These are phyloP conservation scores for Pestalotiopsis sp. DNA, from an alignment of 2,329 filamentous ascomycete genomes.

Conservation along the genomic window DNA sequence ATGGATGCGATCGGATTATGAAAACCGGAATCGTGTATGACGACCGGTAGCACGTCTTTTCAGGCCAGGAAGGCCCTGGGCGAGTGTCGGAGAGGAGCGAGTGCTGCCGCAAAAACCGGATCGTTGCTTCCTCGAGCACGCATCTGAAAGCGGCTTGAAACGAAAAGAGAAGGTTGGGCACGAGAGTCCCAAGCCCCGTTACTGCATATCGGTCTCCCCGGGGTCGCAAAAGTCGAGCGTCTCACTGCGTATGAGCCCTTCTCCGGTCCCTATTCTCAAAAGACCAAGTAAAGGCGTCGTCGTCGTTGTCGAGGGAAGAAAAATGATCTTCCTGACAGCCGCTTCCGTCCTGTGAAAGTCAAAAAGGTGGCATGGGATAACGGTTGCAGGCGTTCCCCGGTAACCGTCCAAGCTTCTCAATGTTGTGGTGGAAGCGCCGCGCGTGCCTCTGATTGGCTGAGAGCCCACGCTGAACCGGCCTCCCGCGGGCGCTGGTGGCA, in stretches of 20 bases:
- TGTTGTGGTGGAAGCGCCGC: constrained; percentile 43
- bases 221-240: neutral
- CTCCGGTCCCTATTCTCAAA: neutral
- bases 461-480: constrained; percentile 12
- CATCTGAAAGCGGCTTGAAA: constrained; percentile 1
- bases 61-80: neutral
- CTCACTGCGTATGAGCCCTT: neutral
- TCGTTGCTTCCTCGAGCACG: constrained; percentile 8
- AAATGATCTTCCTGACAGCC: neutral
- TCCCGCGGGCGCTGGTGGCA: constrained; percentile 29
- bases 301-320: neutral
- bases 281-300: neutral
- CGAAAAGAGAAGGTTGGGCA: constrained; percentile 8
- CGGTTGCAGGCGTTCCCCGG: constrained; percentile 19
- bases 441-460: constrained; percentile 38
- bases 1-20: neutral
- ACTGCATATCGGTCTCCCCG: neutral
- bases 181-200: neutral
- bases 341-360: neutral
- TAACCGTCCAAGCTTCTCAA: constrained; percentile 32
- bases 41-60: neutral
- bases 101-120: constrained; percentile 1
- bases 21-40: neutral
- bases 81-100: neutral
- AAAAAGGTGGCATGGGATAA: constrained; percentile 14